Conservation (phyloP, 371 early-diverging fungal species). For the Mycotypha africana region DNA sequence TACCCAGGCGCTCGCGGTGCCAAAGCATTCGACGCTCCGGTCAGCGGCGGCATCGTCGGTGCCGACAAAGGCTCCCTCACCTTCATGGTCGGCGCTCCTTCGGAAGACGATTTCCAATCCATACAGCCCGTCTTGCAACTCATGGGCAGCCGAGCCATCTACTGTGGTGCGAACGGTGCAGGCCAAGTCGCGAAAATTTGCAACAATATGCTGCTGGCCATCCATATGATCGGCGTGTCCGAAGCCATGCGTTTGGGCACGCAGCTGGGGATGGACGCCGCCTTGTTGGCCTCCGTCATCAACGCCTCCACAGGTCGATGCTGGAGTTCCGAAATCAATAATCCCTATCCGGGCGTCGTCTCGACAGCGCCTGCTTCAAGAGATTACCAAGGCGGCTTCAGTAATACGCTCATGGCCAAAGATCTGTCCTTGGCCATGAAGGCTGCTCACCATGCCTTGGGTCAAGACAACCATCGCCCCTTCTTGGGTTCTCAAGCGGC, state of each 20-base stretch:
- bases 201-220: constrained; percentile 95
- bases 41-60: constrained; percentile 90
- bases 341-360: constrained; percentile 86
- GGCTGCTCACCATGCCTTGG: constrained; percentile 86
- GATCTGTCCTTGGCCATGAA: constrained; percentile 88
- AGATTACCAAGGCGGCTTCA: constrained; percentile 91
- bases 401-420: constrained; percentile 86
- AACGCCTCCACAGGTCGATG: constrained; percentile 88
- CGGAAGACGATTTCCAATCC: constrained; percentile 49
- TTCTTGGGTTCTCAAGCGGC: constrained; percentile 71
- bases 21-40: constrained; percentile 90
- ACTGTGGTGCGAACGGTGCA: constrained; percentile 83
- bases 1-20: constrained; percentile 37
- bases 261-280: constrained; percentile 87
- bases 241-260: constrained; percentile 92
- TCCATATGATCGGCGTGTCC: constrained; percentile 88
- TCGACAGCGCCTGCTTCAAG: constrained; percentile 79
- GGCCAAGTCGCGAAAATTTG: constrained; percentile 96
- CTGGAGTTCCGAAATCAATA: constrained; percentile 90
- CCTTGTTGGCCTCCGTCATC: constrained; percentile 76
- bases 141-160: constrained; percentile 95
- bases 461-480: constrained; percentile 64
- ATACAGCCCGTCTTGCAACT: constrained; percentile 61
- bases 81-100: constrained; percentile 93
- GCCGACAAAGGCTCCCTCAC: constrained; percentile 91